These are phyloP conservation scores for Sugiyamaella xylanicola DNA, from an alignment of 1,139 yeast species.

Conservation along the genomic window DNA sequence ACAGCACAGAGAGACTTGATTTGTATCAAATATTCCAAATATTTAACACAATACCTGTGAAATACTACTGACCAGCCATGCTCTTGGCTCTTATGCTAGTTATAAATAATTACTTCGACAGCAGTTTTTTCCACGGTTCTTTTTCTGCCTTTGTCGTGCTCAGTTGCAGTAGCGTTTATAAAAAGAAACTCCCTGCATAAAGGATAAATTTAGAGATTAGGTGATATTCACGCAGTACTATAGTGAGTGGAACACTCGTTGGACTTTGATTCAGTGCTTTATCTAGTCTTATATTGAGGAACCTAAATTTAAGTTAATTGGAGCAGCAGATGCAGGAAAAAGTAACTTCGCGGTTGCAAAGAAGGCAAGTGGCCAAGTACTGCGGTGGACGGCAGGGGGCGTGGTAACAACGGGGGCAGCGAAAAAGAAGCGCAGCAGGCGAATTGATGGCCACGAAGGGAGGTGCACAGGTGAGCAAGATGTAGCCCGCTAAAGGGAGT, in stretches of 20 bases:
- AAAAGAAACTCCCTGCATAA: not conserved
- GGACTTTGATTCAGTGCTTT: not conserved
- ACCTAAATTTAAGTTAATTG: not conserved
- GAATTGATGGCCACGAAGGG: not conserved
- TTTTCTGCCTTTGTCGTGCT: not conserved
- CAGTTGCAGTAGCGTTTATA: not conserved
- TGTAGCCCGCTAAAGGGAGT: not conserved
- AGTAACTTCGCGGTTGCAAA: not conserved
- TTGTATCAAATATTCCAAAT: not conserved
- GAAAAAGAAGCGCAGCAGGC: not conserved
- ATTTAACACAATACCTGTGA: not conserved
- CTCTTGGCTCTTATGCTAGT: not conserved
- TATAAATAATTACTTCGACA: not conserved
- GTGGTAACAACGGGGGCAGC: not conserved
- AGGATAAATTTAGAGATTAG: not conserved
- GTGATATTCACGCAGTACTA: not conserved
- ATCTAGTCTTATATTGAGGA: not conserved
- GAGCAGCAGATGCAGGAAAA: not conserved
- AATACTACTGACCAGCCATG: not conserved
- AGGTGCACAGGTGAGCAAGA: no score
- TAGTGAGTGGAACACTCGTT: not conserved
- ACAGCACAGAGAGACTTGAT: not conserved
- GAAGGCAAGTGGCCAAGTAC: not conserved
- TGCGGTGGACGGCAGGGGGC: not conserved
- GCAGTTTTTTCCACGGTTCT: constrained; percentile 1